Evolutionary conservation across 1,284 basidiomycete species (phyloP).

Genomic region (Malassezia dermatis): DNA sequence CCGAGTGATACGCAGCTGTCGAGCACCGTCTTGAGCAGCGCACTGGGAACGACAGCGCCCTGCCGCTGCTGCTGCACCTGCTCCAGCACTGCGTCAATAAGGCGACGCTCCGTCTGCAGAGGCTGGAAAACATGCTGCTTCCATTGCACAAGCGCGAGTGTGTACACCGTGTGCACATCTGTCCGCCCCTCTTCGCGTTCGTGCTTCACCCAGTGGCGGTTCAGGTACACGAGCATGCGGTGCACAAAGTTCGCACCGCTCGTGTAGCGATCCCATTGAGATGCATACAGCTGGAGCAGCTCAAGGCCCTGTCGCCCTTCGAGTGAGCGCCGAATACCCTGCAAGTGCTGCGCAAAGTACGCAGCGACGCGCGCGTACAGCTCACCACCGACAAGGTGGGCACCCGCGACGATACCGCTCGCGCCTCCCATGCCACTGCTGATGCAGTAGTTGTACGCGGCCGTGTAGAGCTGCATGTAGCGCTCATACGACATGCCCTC

Average conservation of each 20-base stretch:
- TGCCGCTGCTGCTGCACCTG: conserved; percentile 87
- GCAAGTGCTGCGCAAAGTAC: conserved; percentile 62
- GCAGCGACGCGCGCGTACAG: conserved; percentile 76
- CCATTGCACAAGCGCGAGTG: conserved; percentile 91
- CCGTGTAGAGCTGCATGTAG: conserved; percentile 78
- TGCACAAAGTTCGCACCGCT: conserved; percentile 84
- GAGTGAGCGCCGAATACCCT: conserved; percentile 55
- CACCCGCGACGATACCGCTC: conserved; percentile 53
- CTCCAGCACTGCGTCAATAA: conserved; percentile 76
- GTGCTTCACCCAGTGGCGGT: conserved; percentile 97
- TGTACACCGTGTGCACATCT: conserved; percentile 89
- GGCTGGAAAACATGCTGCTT: conserved; percentile 79
- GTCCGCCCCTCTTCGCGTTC: conserved; percentile 96
- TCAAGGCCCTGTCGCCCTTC: conserved; percentile 73
- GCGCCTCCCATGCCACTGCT: conserved; percentile 60
- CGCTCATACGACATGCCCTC: conserved; percentile 80
- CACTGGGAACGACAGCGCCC: conserved; percentile 85
- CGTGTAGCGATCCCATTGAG: conserved; percentile 92
- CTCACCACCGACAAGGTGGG: conserved; percentile 88
- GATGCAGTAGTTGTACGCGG: conserved; percentile 93
- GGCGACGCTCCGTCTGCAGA: conserved; percentile 65
- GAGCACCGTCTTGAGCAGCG: conserved; percentile 87
- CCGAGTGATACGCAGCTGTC: conserved; percentile 80
- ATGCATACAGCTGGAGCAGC: conserved; percentile 78
- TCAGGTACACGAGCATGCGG: conserved; percentile 80